Evolutionary conservation across 1,139 yeast species (phyloP).

Genomic region (Saccharomyces hybrid): DNA sequence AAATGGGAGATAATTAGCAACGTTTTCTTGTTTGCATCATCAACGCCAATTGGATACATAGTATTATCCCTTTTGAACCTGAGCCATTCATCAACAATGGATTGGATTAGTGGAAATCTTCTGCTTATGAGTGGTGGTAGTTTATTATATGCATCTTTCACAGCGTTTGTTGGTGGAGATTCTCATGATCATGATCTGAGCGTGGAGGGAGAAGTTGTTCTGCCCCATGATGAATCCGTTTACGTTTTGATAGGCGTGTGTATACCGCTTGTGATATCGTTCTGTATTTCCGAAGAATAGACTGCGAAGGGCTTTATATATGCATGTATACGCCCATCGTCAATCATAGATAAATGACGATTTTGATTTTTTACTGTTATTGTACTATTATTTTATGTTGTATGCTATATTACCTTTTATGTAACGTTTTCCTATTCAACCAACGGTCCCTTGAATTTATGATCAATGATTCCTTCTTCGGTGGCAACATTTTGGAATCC

Average conservation of each 20-base stretch:
- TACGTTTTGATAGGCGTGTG: slow-evolving; percentile 24
- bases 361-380: background rate
- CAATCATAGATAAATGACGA: slow-evolving; percentile 1
- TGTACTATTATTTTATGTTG: background rate
- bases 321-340: background rate
- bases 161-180: slow-evolving; percentile 24
- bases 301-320: background rate
- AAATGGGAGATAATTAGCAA: slow-evolving; percentile 26
- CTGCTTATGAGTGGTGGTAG: slow-evolving; percentile 32
- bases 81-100: slow-evolving; percentile 23
- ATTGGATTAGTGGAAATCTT: slow-evolving; percentile 28
- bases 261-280: slow-evolving; percentile 26
- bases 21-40: slow-evolving; percentile 27
- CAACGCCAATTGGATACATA: slow-evolving; percentile 31
- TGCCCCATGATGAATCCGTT: slow-evolving; percentile 16
- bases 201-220: background rate
- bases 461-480: slow-evolving; percentile 40
- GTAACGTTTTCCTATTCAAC: slow-evolving; percentile 50
- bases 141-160: slow-evolving; percentile 30
- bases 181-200: slow-evolving; percentile 9
- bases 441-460: slow-evolving; percentile 47
- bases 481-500: slow-evolving; percentile 28
- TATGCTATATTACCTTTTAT: slow-evolving; percentile 17
- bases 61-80: slow-evolving; percentile 22
- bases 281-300: slow-evolving; percentile 15